A percentile compares a stretch with the other conserved stretches of the same genome.
phyloP scores from a whole-genome alignment of 2,329 filamentous ascomycete species.

The Plectosphaerella sp. region DNA sequence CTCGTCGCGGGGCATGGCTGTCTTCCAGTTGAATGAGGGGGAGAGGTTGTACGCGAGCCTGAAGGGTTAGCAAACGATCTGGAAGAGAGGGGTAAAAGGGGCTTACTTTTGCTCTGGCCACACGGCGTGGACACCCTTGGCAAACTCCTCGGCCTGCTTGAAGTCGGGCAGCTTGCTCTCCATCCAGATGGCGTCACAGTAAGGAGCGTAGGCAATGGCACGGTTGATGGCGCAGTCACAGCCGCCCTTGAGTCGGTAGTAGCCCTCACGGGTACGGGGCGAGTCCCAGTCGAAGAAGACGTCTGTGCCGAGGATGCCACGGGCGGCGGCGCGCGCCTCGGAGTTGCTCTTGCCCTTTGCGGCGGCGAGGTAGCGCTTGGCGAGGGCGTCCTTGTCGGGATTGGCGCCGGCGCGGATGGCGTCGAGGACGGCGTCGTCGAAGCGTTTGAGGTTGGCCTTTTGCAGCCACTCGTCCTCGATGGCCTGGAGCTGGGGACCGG shows the following conservation, averaged over 20 bases:
- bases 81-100: slow-evolving; percentile 1
- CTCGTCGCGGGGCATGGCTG: slow-evolving; percentile 84
- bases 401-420: slow-evolving; percentile 67
- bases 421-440: slow-evolving; percentile 83
- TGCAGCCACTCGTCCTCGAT: slow-evolving; percentile 87
- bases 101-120: slow-evolving; percentile 94
- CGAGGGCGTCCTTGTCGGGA: slow-evolving; percentile 64
- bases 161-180: slow-evolving; percentile 95
- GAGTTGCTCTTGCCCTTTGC: slow-evolving; percentile 80
- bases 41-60: slow-evolving; percentile 97
- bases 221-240: slow-evolving; percentile 89
- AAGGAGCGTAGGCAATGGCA: slow-evolving; percentile 86
- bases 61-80: background rate
- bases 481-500: slow-evolving; percentile 73
- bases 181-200: slow-evolving; percentile 98
- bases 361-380: slow-evolving; percentile 61
- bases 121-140: slow-evolving; percentile 85
- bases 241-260: slow-evolving; percentile 88
- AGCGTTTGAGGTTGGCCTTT: slow-evolving; percentile 78
- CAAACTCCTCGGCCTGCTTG: slow-evolving; percentile 87
- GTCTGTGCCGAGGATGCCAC: slow-evolving; percentile 70
- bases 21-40: slow-evolving; percentile 99
- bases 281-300: slow-evolving; percentile 94
- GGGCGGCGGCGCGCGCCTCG: slow-evolving; percentile 78
- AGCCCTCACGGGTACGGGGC: slow-evolving; percentile 90